phyloP scores from a whole-genome alignment of 2,329 filamentous ascomycete genomes.

The Hypoxylon sp. region DNA sequence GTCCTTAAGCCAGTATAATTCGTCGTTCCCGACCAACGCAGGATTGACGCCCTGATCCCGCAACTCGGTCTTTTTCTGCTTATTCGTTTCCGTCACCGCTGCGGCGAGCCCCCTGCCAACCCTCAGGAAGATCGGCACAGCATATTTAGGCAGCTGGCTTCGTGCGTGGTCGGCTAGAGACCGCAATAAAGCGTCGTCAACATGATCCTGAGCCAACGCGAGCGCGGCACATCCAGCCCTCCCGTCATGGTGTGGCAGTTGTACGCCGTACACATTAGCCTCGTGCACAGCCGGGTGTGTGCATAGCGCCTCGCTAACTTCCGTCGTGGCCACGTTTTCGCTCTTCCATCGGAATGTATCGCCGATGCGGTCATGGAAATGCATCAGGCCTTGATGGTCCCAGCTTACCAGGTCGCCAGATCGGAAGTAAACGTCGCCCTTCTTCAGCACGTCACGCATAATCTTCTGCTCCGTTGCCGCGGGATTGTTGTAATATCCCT shows the following conservation, averaged over 20 bases:
- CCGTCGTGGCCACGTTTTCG: slow-evolving; percentile 85
- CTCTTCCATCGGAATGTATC: slow-evolving; percentile 87
- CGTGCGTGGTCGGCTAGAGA: slow-evolving; percentile 73
- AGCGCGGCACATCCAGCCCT: slow-evolving; percentile 86
- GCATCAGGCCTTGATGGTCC: slow-evolving; percentile 79
- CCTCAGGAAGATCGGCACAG: slow-evolving; percentile 83
- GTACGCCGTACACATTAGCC: slow-evolving; percentile 89
- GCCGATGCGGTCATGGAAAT: slow-evolving; percentile 85
- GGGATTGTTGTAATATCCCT: slow-evolving; percentile 85
- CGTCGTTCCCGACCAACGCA: slow-evolving; percentile 63
- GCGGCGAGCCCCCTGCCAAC: slow-evolving; percentile 70
- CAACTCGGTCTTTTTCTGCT: slow-evolving; percentile 85
- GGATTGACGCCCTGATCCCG: slow-evolving; percentile 82
- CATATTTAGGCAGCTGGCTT: slow-evolving; percentile 76
- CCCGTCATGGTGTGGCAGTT: slow-evolving; percentile 85
- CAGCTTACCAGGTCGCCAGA: slow-evolving; percentile 85
- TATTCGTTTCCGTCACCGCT: slow-evolving; percentile 85
- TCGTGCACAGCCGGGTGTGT: slow-evolving; percentile 77
- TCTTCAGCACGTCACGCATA: slow-evolving; percentile 77
- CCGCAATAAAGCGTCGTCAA: slow-evolving; percentile 63
- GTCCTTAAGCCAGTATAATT: slow-evolving; percentile 75
- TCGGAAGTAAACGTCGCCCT: slow-evolving; percentile 86
- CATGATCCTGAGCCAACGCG: slow-evolving; percentile 64
- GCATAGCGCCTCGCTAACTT: slow-evolving; percentile 83
- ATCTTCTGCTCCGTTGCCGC: slow-evolving; percentile 81